A percentile compares a stretch with the other conserved stretches of the same genome.
phyloP scores from a whole-genome alignment of 1,284 basidiomycete genomes.

The Tremellales sp. region DNA sequence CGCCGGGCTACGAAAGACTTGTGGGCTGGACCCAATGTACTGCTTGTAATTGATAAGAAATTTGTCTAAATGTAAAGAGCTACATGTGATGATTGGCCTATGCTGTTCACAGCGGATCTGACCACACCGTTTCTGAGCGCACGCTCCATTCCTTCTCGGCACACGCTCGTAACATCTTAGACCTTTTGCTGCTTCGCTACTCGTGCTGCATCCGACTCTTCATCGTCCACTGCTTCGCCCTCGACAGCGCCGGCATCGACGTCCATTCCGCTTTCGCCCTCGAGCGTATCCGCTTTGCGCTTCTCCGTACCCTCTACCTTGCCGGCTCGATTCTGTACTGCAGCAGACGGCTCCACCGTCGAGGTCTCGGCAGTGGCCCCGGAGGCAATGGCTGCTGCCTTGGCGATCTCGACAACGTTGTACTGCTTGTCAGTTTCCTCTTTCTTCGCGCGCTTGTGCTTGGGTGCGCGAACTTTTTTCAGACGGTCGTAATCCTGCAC shows the following conservation, averaged over 20 bases:
- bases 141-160: too few species aligned
- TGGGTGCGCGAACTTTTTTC: conserved; percentile 26
- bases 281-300: not conserved
- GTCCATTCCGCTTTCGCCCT: not conserved
- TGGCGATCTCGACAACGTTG: not conserved
- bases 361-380: not conserved
- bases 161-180: too few species aligned
- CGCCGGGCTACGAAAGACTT: too few species aligned
- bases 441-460: not conserved
- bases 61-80: too few species aligned
- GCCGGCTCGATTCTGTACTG: not conserved
- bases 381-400: not conserved
- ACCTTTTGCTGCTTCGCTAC: not conserved
- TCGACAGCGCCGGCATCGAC: not conserved
- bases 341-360: not conserved
- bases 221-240: not conserved
- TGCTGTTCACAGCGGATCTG: too few species aligned
- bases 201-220: not conserved
- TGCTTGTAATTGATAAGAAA: too few species aligned
- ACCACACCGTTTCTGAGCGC: too few species aligned
- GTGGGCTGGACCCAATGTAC: too few species aligned
- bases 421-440: not conserved
- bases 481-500: conserved; percentile 36
- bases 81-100: too few species aligned
- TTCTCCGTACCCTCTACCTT: not conserved